Percentiles rank a stretch among this genome's conserved stretches.
These are phyloP conservation scores for Lipomyces yamanashiensis DNA, from an alignment of 805 yeast genomes.

Conservation along the genomic window DNA sequence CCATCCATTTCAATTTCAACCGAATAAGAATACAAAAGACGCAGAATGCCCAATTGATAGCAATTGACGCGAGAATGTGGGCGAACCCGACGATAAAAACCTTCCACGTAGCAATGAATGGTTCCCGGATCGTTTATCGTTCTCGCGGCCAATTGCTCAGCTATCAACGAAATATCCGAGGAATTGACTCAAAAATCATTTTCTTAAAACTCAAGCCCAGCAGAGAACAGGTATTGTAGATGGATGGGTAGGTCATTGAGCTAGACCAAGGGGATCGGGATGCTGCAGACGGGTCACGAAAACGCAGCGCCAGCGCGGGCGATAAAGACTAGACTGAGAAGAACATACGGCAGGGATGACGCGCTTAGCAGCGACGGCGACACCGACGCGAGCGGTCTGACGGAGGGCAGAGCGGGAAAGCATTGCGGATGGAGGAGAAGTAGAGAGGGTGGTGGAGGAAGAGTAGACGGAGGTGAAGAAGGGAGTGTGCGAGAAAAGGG, in stretches of 20 bases:
- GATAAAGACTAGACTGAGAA: neutral
- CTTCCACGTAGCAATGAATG: neutral
- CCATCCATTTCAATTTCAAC: neutral
- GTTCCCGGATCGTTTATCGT: neutral
- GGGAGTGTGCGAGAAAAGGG: slow-evolving; percentile 15
- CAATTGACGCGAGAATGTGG: slow-evolving; percentile 1
- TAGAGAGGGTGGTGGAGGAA: slow-evolving; percentile 19
- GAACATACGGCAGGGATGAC: slow-evolving; percentile 43
- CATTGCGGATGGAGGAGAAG: slow-evolving; percentile 29
- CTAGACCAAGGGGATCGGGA: slow-evolving; percentile 3
- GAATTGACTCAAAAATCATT: neutral
- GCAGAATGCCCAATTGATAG: neutral
- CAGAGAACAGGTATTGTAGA: neutral
- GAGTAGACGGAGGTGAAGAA: slow-evolving; percentile 21
- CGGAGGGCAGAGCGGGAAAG: slow-evolving; percentile 50
- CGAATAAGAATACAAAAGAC: neutral
- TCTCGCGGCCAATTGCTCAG: slow-evolving; percentile 5
- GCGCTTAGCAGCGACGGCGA: slow-evolving; percentile 45
- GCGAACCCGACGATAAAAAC: neutral
- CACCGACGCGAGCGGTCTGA: slow-evolving; percentile 48
- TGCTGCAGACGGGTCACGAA: neutral
- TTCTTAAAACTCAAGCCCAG: neutral
- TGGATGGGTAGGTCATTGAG: neutral
- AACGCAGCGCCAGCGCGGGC: neutral
- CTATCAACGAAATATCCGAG: neutral